Evolutionary conservation across 139 green algal species (phyloP).

Genomic region (Chlamydomonas sp.): DNA sequence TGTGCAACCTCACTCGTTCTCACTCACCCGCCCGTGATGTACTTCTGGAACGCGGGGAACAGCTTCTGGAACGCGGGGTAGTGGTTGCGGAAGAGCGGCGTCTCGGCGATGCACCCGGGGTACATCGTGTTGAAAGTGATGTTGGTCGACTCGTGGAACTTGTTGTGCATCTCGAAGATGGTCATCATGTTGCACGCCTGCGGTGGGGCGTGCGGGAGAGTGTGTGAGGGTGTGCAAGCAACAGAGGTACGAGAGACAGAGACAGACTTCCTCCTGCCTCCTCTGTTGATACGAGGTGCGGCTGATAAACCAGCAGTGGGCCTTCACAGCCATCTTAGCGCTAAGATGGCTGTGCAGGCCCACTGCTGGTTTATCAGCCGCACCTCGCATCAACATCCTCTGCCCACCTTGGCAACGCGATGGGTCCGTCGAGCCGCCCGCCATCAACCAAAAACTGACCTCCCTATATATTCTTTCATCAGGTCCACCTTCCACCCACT

Average conservation of each 20-base stretch:
- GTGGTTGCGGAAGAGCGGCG: slow-evolving; percentile 87
- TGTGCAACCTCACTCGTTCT: neutral
- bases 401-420: neutral
- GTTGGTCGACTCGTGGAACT: slow-evolving; percentile 66
- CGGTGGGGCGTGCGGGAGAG: neutral
- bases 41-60: slow-evolving; percentile 94
- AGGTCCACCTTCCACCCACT: neutral
- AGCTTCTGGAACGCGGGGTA: slow-evolving; percentile 66
- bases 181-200: slow-evolving; percentile 95
- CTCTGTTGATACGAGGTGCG: too few relatives aligned
- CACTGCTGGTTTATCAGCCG: too few relatives aligned
- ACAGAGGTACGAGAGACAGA: neutral
- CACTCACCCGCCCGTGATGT: slow-evolving; percentile 77
- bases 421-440: neutral
- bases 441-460: neutral
- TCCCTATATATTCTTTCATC: neutral
- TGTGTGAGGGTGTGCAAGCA: too few relatives aligned
- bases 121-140: slow-evolving; percentile 86
- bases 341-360: too few relatives aligned
- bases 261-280: neutral
- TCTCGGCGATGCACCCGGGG: slow-evolving; percentile 93
- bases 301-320: too few relatives aligned
- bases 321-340: too few relatives aligned
- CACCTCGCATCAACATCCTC: too few relatives aligned
- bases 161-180: slow-evolving; percentile 78